Evolutionary conservation across 1,284 basidiomycete species (phyloP).

Genomic region (Stereum hirsutum): DNA sequence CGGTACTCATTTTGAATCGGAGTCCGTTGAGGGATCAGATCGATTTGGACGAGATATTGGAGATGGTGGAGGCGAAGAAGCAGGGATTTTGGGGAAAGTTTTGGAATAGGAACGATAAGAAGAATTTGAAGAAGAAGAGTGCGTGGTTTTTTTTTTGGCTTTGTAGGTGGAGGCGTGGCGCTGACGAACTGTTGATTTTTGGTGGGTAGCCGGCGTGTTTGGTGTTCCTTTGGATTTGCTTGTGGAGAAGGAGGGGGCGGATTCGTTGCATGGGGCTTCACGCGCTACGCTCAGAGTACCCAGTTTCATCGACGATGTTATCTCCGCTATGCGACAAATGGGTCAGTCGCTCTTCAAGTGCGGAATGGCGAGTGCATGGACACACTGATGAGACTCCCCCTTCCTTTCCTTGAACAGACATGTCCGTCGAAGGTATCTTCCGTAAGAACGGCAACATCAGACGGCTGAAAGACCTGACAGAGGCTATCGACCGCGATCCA

Average conservation of each 20-base stretch:
- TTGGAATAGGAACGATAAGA: conserved; percentile 89
- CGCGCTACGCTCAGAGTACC: conserved; percentile 82
- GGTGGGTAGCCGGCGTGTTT: conserved; percentile 59
- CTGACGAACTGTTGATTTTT: conserved; percentile 3
- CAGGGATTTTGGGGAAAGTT: conserved; percentile 95
- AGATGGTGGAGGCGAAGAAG: conserved; percentile 91
- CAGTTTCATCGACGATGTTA: conserved; percentile 95
- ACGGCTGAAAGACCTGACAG: conserved; percentile 82
- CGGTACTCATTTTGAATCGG: conserved; percentile 73
- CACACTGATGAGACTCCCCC: conserved; percentile 1
- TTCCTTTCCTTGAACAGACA: conserved; percentile 47
- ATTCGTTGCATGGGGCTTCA: conserved; percentile 88
- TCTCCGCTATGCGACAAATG: conserved; percentile 99
- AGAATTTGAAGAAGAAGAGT: conserved; percentile 87
- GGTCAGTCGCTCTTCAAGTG: conserved; percentile 54
- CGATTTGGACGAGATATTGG: conserved; percentile 88
- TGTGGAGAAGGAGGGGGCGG: conserved; percentile 92
- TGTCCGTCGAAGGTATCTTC: conserved; percentile 99
- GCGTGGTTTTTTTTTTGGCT: conserved; percentile 16
- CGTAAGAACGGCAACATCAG: conserved; percentile 98
- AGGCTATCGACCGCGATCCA: conserved; percentile 90
- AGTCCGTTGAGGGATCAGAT: conserved; percentile 76
- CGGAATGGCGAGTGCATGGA: conserved; percentile 2
- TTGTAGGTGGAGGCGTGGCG: not conserved
- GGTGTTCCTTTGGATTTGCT: conserved; percentile 89